Percentiles rank a stretch among this genome's conserved stretches.
phyloP scores from a whole-genome alignment of 495 filamentous ascomycete species.

The Aspergillus incahuasiensis region DNA sequence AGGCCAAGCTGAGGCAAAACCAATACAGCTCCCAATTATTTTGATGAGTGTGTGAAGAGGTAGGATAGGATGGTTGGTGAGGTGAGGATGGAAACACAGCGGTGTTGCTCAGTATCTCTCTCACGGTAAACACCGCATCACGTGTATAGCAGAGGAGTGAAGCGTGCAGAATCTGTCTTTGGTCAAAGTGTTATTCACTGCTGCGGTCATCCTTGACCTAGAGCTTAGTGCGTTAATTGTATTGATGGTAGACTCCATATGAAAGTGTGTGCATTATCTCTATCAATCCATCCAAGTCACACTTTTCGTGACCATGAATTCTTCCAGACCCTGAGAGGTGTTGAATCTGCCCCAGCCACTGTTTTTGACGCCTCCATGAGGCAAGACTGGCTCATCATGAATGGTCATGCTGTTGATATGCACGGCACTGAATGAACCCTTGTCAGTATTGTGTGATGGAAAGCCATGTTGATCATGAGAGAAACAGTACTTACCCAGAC shows the following conservation, averaged over 20 bases:
- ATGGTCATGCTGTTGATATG: constrained; percentile 88
- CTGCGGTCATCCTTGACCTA: not conserved
- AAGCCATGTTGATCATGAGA: not conserved
- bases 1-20: not conserved
- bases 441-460: not conserved
- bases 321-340: constrained; percentile 51
- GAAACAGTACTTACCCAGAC: constrained; percentile 34
- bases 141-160: not conserved
- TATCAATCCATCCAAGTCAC: constrained; percentile 61
- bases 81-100: not conserved
- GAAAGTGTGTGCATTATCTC: not conserved
- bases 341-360: constrained; percentile 74
- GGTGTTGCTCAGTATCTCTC: not conserved
- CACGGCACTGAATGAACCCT: constrained; percentile 47
- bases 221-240: not conserved
- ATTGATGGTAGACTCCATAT: not conserved
- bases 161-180: not conserved
- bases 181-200: not conserved
- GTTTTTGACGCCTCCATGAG: constrained; percentile 81
- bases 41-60: not conserved
- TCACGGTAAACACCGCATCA: not conserved
- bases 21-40: not conserved
- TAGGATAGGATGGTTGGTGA: not conserved
- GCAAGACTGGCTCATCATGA: constrained; percentile 73
- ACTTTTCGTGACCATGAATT: constrained; percentile 79